These are phyloP conservation scores for Juncus effusus DNA, from an alignment of 176 grass and related monocot genomes.

Conservation along the genomic window DNA sequence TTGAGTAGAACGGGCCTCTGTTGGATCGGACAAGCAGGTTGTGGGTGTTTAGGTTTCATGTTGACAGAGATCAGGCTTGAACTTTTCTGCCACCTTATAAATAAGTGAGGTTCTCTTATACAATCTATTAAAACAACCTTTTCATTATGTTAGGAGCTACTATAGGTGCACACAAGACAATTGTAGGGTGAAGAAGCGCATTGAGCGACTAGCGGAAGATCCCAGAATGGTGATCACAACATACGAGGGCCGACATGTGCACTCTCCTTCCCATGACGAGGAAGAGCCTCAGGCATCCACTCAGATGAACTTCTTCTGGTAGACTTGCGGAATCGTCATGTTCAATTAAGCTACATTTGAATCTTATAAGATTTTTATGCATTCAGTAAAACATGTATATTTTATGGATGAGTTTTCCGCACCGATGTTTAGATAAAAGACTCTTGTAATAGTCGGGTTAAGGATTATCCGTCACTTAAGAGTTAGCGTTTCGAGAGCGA, in stretches of 20 bases:
- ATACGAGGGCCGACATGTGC: constrained; percentile 83
- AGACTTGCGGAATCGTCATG: background rate
- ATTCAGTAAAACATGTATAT: background rate
- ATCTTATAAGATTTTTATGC: background rate
- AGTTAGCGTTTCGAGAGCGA: no score
- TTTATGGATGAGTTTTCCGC: no score
- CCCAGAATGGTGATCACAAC: constrained; percentile 90
- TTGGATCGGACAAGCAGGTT: no score
- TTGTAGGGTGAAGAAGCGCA: constrained; percentile 81
- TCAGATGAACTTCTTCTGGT: constrained; percentile 80
- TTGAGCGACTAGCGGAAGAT: constrained; percentile 76
- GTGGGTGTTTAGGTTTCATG: no score
- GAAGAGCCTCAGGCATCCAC: constrained; percentile 46
- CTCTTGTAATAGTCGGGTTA: no score
- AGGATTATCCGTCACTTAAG: no score
- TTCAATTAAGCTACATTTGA: constrained; percentile 2
- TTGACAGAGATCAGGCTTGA: no score
- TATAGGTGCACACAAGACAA: constrained; percentile 81
- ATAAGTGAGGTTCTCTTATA: no score
- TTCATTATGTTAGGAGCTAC: constrained; percentile 57
- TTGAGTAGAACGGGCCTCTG: no score
- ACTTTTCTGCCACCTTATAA: no score
- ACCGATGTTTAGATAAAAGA: no score
- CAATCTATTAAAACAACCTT: background rate
- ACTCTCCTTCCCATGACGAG: constrained; percentile 68